Conservation (phyloP, 192 early-diverging fungal genomes). For the Podochytrium sp. region DNA sequence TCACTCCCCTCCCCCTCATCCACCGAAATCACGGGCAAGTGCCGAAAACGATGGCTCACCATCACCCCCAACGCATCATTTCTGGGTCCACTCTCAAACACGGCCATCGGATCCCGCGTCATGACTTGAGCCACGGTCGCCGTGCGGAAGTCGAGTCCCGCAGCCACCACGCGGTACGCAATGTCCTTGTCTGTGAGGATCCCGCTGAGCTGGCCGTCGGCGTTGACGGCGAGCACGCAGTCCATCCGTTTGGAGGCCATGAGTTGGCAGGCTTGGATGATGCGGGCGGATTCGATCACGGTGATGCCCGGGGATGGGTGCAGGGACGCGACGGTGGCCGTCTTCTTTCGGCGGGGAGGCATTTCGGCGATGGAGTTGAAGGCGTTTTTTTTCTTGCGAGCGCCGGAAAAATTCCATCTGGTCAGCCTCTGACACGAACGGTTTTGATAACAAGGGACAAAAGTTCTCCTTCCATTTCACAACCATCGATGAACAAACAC, state of each 20-base stretch:
- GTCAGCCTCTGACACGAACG: no score
- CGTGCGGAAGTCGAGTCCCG: conserved; percentile 52
- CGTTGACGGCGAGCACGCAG: conserved; percentile 91
- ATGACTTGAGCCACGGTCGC: conserved; percentile 82
- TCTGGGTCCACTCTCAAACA: conserved; percentile 60
- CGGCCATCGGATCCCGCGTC: conserved; percentile 89
- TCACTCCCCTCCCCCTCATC: conserved; percentile 35
- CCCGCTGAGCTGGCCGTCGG: conserved; percentile 87
- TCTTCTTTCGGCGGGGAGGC: no score
- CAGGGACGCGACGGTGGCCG: conserved; percentile 90
- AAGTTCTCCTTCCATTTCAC: no score
- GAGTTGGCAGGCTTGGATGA: conserved; percentile 51
- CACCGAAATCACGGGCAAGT: conserved; percentile 52
- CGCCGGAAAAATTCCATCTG: no score
- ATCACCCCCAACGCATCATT: conserved; percentile 57
- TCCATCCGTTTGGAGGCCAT: conserved; percentile 98
- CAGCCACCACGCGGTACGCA: conserved; percentile 95
- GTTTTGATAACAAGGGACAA: no score
- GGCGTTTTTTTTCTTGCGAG: no score
- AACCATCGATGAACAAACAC: conserved; percentile 31
- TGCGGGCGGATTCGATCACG: conserved; percentile 51
- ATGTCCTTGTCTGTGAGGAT: conserved; percentile 99
- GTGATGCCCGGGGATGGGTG: conserved; percentile 86
- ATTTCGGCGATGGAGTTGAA: no score
- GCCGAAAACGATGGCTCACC: conserved; percentile 53